A percentile compares a stretch with the other conserved stretches of the same genome.
phyloP scores from a whole-genome alignment of 805 yeast genomes.

The Metschnikowia reukaufii region DNA sequence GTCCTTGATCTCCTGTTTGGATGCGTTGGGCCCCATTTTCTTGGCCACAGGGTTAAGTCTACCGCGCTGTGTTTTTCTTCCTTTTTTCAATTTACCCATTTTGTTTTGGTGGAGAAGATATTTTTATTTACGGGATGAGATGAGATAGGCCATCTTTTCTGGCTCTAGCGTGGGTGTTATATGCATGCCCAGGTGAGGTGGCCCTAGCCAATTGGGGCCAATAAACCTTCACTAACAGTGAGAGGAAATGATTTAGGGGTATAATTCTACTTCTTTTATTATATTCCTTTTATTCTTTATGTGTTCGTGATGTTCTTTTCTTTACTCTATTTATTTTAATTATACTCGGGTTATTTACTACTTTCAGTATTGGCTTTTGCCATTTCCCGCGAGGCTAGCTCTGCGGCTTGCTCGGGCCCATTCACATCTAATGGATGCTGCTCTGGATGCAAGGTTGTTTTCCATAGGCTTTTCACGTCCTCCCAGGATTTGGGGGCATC shows the following conservation, averaged over 20 bases:
- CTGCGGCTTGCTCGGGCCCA: conserved; percentile 1
- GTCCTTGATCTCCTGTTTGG: conserved; percentile 38
- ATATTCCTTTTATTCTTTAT: not conserved
- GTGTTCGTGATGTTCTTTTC: too few species aligned
- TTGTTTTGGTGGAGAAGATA: not conserved
- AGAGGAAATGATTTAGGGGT: too few species aligned
- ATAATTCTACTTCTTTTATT: not conserved
- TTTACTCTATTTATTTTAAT: not conserved
- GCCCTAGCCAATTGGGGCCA: not conserved
- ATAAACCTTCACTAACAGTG: not conserved
- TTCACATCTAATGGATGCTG: conserved; percentile 8
- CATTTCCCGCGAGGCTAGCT: not conserved
- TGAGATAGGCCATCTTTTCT: conserved; percentile 11
- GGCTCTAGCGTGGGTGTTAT: not conserved
- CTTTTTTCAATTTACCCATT: conserved; percentile 79
- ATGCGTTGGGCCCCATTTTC: conserved; percentile 16
- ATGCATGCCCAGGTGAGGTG: conserved; percentile 4
- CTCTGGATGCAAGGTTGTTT: conserved; percentile 32
- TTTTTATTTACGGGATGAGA: conserved; percentile 6
- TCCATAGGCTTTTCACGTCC: conserved; percentile 35
- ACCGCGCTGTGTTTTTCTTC: conserved; percentile 39
- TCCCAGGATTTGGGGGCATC: conserved; percentile 41
- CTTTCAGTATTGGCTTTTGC: not conserved
- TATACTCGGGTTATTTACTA: conserved; percentile 1
- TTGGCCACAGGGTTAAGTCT: conserved; percentile 38